phyloP scores from a whole-genome alignment of 495 filamentous ascomycete species.

The Aspergillus taichungensis region DNA sequence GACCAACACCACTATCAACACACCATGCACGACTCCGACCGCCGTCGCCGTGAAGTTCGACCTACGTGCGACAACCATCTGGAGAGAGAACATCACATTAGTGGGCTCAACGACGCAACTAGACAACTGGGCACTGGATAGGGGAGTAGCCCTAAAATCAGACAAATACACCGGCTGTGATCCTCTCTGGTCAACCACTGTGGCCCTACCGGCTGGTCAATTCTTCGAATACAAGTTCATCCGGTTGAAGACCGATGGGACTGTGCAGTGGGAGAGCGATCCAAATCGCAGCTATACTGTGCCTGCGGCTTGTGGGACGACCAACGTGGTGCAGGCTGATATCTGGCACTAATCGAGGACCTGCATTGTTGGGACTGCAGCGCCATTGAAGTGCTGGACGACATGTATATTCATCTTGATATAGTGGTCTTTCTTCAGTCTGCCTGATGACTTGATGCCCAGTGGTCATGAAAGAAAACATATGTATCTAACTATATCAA shows the following conservation, averaged over 20 bases:
- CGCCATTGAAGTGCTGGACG: neutral
- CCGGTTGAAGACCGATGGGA: slow-evolving; percentile 43
- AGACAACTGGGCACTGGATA: slow-evolving; percentile 46
- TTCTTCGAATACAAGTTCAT: slow-evolving; percentile 63
- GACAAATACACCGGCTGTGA: slow-evolving; percentile 44
- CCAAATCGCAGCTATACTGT: slow-evolving; percentile 54
- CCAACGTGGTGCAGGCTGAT: slow-evolving; percentile 25
- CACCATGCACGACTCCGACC: slow-evolving; percentile 33
- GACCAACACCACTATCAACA: slow-evolving; percentile 15
- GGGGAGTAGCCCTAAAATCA: slow-evolving; percentile 44
- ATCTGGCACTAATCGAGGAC: slow-evolving; percentile 18
- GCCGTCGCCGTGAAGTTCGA: slow-evolving; percentile 53
- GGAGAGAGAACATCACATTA: slow-evolving; percentile 52
- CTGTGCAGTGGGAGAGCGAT: slow-evolving; percentile 54
- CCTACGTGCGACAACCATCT: slow-evolving; percentile 42
- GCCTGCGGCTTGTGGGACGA: slow-evolving; percentile 35
- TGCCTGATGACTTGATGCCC: no score
- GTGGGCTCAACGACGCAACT: slow-evolving; percentile 46
- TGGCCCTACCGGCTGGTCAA: slow-evolving; percentile 43
- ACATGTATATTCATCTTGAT: neutral
- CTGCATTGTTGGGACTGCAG: neutral
- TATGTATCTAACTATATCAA: no score
- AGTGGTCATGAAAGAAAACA: no score
- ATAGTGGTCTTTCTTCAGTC: no score
- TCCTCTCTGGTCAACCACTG: slow-evolving; percentile 48